Conservation (phyloP, 768 basidiomycete species). For the Hydnomerulius pinastri region DNA sequence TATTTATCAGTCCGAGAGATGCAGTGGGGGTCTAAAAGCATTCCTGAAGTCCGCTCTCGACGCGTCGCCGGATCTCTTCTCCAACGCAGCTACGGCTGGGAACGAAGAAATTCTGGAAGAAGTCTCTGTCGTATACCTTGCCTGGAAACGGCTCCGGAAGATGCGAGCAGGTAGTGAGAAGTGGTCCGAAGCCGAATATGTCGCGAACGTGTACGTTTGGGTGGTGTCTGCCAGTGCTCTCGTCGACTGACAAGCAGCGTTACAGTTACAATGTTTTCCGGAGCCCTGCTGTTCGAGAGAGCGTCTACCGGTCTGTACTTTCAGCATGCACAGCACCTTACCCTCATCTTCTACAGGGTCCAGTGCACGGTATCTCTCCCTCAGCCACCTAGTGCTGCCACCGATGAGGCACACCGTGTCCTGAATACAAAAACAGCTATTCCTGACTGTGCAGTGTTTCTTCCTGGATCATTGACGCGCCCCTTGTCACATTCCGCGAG, state of each 20-base stretch:
- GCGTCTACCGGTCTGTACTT: conserved; percentile 42
- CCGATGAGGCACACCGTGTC: conserved; percentile 36
- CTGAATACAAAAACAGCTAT: conserved; percentile 47
- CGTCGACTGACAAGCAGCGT: neutral
- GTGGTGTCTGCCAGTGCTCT: neutral
- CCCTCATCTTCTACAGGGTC: conserved; percentile 35
- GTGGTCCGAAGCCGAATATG: conserved; percentile 57
- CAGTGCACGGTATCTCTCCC: conserved; percentile 52
- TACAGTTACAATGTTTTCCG: conserved; percentile 52
- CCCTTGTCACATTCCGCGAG: conserved; percentile 44
- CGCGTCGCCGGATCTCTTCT: conserved; percentile 43
- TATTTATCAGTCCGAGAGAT: conserved; percentile 8
- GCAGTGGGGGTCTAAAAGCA: conserved; percentile 13
- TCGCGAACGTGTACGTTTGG: conserved; percentile 50
- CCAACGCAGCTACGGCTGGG: conserved; percentile 19
- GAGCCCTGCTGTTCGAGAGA: conserved; percentile 42
- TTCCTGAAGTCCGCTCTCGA: conserved; percentile 36
- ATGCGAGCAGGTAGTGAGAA: conserved; percentile 49
- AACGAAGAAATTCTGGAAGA: conserved; percentile 36
- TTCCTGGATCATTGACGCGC: conserved; percentile 40
- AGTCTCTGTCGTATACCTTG: conserved; percentile 41
- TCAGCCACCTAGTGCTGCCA: conserved; percentile 37
- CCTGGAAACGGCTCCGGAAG: conserved; percentile 45
- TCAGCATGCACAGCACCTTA: neutral
- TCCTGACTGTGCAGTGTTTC: conserved; percentile 52